phyloP scores from a whole-genome alignment of 148 eudicot genomes.

The Silene latifolia region DNA sequence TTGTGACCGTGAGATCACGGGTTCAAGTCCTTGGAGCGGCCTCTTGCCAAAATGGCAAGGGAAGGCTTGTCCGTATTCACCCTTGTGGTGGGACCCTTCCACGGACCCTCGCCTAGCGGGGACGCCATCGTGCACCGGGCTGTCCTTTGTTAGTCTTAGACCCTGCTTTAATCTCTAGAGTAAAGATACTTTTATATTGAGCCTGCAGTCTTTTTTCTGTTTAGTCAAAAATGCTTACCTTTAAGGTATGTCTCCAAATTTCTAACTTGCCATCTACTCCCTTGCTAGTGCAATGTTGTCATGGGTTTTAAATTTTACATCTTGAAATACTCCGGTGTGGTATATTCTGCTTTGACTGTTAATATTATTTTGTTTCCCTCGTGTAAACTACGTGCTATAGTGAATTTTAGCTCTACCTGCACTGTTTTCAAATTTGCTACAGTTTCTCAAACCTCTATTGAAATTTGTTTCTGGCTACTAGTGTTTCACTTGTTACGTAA shows the following conservation, averaged over 20 bases:
- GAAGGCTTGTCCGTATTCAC: too few species aligned
- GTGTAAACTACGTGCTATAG: not conserved
- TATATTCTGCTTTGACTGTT: not conserved
- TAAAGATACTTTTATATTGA: not conserved
- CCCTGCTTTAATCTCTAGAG: not conserved
- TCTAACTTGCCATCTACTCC: not conserved
- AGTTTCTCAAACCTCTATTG: not conserved
- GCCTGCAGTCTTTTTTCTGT: not conserved
- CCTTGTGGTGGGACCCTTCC: too few species aligned
- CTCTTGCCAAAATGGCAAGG: too few species aligned
- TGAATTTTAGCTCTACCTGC: not conserved
- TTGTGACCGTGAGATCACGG: too few species aligned
- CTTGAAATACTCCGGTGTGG: not conserved
- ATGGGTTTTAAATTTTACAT: not conserved
- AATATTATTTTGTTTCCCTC: not conserved
- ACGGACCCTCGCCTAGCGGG: too few species aligned
- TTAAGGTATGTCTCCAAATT: not conserved
- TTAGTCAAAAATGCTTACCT: not conserved
- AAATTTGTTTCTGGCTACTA: slow-evolving; percentile 2
- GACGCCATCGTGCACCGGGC: too few species aligned
- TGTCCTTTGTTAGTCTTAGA: too few species aligned
- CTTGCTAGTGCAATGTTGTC: not conserved
- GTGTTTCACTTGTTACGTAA: not conserved
- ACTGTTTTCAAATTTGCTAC: not conserved
- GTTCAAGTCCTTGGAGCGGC: too few species aligned